A percentile compares a stretch with the other conserved stretches of the same genome.
Conservation (phyloP, 148 eudicot genomes). For the Gaultheria prostrata region DNA sequence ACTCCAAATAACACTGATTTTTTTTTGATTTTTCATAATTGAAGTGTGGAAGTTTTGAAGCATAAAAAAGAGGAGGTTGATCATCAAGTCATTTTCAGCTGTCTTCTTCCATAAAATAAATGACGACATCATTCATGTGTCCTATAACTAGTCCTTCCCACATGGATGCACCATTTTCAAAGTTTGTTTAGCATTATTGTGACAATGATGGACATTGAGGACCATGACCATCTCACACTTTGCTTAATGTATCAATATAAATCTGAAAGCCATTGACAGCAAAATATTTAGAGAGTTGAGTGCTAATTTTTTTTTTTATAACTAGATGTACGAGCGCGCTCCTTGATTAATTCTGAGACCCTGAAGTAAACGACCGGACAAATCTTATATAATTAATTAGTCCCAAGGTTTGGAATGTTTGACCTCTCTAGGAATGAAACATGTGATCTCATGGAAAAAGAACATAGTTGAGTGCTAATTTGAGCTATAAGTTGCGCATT, state of each 20-base stretch:
- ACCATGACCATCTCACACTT: background rate
- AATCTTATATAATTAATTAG: too few relatives aligned
- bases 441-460: too few relatives aligned
- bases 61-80: background rate
- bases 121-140: background rate
- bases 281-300: background rate
- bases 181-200: background rate
- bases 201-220: background rate
- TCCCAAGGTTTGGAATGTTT: too few relatives aligned
- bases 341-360: too few relatives aligned
- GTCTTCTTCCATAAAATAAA: background rate
- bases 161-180: background rate
- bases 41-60: background rate
- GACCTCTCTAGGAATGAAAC: too few relatives aligned
- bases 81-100: background rate
- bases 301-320: background rate
- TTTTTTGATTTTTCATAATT: too few relatives aligned
- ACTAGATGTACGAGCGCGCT: too few relatives aligned
- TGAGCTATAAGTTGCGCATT: background rate
- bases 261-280: background rate
- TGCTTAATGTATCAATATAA: background rate
- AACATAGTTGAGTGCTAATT: too few relatives aligned
- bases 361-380: too few relatives aligned
- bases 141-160: background rate
- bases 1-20: too few relatives aligned